phyloP scores from a whole-genome alignment of 208 protist genomes.

The Wallacemonas collosoma region DNA sequence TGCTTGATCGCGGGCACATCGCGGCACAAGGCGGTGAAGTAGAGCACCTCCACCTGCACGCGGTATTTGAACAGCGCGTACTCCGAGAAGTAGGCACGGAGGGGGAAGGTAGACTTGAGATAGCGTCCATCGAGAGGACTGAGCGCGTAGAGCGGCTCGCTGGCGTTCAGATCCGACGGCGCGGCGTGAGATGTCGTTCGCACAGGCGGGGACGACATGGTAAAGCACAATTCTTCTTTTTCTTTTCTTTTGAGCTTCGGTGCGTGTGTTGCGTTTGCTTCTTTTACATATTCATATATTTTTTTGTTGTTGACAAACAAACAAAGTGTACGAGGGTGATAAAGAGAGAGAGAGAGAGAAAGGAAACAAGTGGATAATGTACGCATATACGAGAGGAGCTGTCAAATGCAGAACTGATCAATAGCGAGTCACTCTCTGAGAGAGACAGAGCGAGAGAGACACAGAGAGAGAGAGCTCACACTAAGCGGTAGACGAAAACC shows the following conservation, averaged over 20 bases:
- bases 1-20: slow-evolving; percentile 60
- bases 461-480: too few species aligned
- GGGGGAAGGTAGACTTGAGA: slow-evolving; percentile 50
- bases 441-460: too few species aligned
- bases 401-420: too few species aligned
- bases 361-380: neutral
- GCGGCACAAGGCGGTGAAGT: slow-evolving; percentile 81
- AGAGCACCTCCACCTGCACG: slow-evolving; percentile 92
- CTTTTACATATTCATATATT: neutral
- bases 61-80: slow-evolving; percentile 92
- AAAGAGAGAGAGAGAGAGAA: slow-evolving; percentile 5
- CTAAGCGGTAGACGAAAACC: too few species aligned
- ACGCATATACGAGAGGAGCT: neutral
- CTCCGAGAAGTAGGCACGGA: slow-evolving; percentile 93
- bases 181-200: slow-evolving; percentile 27
- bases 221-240: neutral
- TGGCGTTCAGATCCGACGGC: slow-evolving; percentile 23
- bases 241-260: neutral
- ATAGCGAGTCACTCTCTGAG: too few species aligned
- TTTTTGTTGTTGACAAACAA: neutral
- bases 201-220: slow-evolving; percentile 1
- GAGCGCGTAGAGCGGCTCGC: slow-evolving; percentile 84
- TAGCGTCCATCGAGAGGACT: slow-evolving; percentile 95
- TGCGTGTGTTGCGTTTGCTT: neutral
- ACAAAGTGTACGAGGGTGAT: neutral